These are phyloP conservation scores for Torrubiella hemipterigena DNA, from an alignment of 2,329 filamentous ascomycete species.

Conservation along the genomic window DNA sequence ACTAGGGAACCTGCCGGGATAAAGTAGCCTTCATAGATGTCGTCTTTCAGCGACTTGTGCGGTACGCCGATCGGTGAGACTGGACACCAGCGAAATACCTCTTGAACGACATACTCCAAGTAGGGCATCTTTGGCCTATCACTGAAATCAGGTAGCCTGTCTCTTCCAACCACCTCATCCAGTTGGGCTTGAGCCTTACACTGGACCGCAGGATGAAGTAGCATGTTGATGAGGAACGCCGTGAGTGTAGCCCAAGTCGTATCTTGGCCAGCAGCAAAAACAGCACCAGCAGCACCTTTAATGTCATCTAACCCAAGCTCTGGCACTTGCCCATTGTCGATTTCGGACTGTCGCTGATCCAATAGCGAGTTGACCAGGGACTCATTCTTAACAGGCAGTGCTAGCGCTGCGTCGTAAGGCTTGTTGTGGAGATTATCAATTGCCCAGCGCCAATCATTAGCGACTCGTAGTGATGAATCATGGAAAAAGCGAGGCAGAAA, in stretches of 20 bases:
- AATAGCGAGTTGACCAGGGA: constrained; percentile 16
- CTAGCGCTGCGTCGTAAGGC: constrained; percentile 25
- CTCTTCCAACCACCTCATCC: constrained; percentile 31
- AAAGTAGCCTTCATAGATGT: constrained; percentile 42
- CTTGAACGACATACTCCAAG: constrained; percentile 32
- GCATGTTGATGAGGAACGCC: constrained; percentile 32
- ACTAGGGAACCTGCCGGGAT: constrained; percentile 41
- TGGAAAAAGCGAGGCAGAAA: constrained; percentile 26
- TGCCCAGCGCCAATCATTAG: constrained; percentile 16
- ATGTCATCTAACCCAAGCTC: constrained; percentile 30
- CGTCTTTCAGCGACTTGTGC: constrained; percentile 40
- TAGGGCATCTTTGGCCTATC: constrained; percentile 31
- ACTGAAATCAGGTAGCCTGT: constrained; percentile 31
- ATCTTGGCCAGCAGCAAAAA: constrained; percentile 34
- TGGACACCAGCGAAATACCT: constrained; percentile 31
- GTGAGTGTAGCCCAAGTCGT: constrained; percentile 30
- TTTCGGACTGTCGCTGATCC: constrained; percentile 11
- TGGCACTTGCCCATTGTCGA: constrained; percentile 14
- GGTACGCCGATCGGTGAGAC: constrained; percentile 39
- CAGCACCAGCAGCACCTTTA: constrained; percentile 34
- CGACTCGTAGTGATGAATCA: constrained; percentile 17
- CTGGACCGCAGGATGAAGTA: constrained; percentile 29
- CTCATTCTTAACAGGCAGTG: constrained; percentile 16
- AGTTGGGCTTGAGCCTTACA: constrained; percentile 32
- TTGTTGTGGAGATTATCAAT: constrained; percentile 29